Base-by-base conservation (phyloP, 2,329 filamentous ascomycete genomes). In the Pseudogymnoascus sp. region DNA sequence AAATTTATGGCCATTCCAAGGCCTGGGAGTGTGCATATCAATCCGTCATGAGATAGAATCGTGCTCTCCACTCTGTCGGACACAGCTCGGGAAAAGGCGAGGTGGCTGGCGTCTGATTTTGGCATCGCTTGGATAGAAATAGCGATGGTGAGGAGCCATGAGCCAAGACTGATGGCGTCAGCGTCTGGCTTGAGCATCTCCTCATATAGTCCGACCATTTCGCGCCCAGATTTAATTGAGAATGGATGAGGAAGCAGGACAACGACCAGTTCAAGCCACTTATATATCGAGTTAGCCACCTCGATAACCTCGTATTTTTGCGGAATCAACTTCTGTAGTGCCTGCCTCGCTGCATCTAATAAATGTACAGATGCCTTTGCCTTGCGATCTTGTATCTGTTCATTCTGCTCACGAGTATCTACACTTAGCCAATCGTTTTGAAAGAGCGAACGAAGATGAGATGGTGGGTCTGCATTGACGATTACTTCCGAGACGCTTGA, bases 311-410 rank as follows among this genome's bases (percentile, higher is more conserved):
- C 68, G 9, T 68, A 59, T 53, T 64, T 66, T 12, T 67, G 59
- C 2, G 70, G 70, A 58, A 72, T 66, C 5, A 71, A 58, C 5
- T 61, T 63, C 47, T 64, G 64, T 4, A 66, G 60, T 28, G 30
- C 58, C 33, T 53, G 43, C 62, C 64, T 64, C 15, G 61, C 64
- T 20, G 30, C 35, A 53, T 63, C 57, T 36, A 59, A 41, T 53
- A 66, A 57, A 15, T 61, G 39, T 36, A 57, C 43, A 36, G 58
- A 60, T 28, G 58, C 37, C 41, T 60, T 66, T 58, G 60, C 57
- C 25, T 62, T 60, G 14, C 78, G 3, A 77, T 80, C 9, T 75
- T 78, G 77, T 79, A 69, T 43, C 33, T 62, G 53, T 28, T 58
- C 47, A 37, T 58, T 30, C 37, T 61, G 37, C 25, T 58, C 35